Evolutionary conservation across 345 rosid species (phyloP), one percentile per base, ranked within the genome.

Genomic region (Hevea brasiliensis): DNA sequence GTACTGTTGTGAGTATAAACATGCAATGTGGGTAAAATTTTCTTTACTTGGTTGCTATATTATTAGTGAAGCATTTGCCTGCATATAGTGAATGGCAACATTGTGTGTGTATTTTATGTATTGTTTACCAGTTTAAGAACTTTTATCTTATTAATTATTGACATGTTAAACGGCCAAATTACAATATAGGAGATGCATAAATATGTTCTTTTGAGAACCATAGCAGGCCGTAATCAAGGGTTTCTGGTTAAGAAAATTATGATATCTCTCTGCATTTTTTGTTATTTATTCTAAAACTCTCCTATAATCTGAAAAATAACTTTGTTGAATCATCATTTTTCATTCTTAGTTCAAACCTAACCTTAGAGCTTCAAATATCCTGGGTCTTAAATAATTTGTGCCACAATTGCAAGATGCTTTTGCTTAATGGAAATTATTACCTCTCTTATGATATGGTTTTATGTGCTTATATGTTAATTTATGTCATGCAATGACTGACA

Each of bases 371-470:
- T 65, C 13, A 44, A n/a, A 24, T 45, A 42, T 21, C 67, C 29
- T 23, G 15, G 11, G 21, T 41, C 8, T 27, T 53, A 44, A 68
- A 50, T 32, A 15, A 15, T 26, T 50, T 15, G 8, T 3, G 21
- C 13, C 23, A 14, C 1, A 12, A 21, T 17, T 17, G 21, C 62
- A 29, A 32, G 21, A 21, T 55, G 20, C 11, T 7, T 13, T 21
- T 41, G 62, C n/a, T 24, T 9, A 42, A 42, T 23, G 17, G 29
- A 17, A 41, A 26, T 47, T 65, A 4, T 23, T n/a, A 15, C 6
- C n/a, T 72, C 41, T 50, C 27, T 78, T 73, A 21, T 47, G 72
- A 47, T 63, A 53, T 42, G 41, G 48, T 68, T 48, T 24, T 70
- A 47, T 15, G 17, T 61, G 27, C 53, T 21, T 42, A 61, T 60